These are phyloP conservation scores for Populus tremula DNA, from an alignment of 345 rosid genomes.

Conservation along the genomic window DNA sequence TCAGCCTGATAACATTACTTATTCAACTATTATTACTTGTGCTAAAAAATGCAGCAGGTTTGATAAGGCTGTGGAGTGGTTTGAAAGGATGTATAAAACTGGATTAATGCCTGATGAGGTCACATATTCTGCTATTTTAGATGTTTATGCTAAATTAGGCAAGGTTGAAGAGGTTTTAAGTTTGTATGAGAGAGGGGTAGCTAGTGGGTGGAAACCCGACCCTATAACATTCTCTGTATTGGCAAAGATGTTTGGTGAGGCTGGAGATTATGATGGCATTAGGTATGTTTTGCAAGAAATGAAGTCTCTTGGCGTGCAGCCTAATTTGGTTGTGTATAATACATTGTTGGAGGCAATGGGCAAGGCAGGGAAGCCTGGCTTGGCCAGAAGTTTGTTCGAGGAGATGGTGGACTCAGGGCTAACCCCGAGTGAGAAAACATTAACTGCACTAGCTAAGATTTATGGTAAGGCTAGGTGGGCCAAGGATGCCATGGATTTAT, in stretches of 20 bases:
- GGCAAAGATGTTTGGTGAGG: conserved; percentile 90
- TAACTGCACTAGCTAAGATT: conserved; percentile 74
- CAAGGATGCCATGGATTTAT: conserved; percentile 67
- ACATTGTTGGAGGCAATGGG: conserved; percentile 85
- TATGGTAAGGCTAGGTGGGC: conserved; percentile 94
- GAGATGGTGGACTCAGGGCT: conserved; percentile 75
- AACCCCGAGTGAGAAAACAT: conserved; percentile 71
- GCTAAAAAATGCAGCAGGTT: conserved; percentile 72
- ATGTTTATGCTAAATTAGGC: conserved; percentile 79
- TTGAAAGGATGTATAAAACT: conserved; percentile 84
- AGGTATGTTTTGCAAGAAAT: conserved; percentile 84
- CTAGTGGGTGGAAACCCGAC: conserved; percentile 91
- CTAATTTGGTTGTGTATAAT: conserved; percentile 79
- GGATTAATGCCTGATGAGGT: conserved; percentile 97
- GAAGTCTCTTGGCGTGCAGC: conserved; percentile 69
- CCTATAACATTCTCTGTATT: conserved; percentile 69
- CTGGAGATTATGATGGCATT: conserved; percentile 91
- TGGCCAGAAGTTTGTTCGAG: conserved; percentile 71
- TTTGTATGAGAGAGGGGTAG: conserved; percentile 88
- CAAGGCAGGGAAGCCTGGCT: conserved; percentile 86
- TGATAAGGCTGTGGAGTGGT: conserved; percentile 87
- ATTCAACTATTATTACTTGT: conserved; percentile 86
- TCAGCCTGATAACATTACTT: conserved; percentile 87
- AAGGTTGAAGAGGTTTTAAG: conserved; percentile 81
- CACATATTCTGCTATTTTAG: conserved; percentile 77